phyloP scores from a whole-genome alignment of 495 filamentous ascomycete genomes.

The Aspergillus carlsbadensis region DNA sequence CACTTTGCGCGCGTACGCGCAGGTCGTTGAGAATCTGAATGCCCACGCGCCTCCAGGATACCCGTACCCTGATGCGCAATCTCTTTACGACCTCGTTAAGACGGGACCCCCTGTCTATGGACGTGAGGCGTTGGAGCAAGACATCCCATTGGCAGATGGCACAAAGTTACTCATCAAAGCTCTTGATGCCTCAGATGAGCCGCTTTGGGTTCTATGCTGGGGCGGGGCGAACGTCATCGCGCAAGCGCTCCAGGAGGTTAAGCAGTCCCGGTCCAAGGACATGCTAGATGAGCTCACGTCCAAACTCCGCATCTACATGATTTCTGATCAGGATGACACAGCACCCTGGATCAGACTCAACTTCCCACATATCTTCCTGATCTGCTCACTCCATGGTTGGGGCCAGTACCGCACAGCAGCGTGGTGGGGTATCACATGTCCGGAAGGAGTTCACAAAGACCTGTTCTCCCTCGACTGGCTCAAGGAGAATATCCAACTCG shows the following conservation, averaged over 20 bases:
- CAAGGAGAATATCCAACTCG: constrained; percentile 42
- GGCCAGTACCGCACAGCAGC: constrained; percentile 40
- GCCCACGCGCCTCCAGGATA: constrained; percentile 31
- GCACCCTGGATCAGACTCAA: constrained; percentile 40
- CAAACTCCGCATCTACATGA: constrained; percentile 21
- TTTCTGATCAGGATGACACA: constrained; percentile 47
- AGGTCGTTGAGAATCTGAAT: constrained; percentile 40
- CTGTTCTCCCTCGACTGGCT: constrained; percentile 40
- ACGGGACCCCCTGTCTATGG: too few species aligned
- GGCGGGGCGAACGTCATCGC: constrained; percentile 46
- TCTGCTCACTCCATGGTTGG: constrained; percentile 43
- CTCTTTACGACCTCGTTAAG: too few species aligned
- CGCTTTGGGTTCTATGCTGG: constrained; percentile 45
- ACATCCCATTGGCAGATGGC: constrained; percentile 26
- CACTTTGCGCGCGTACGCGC: constrained; percentile 39
- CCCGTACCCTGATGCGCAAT: constrained; percentile 20
- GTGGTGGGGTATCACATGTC: constrained; percentile 45
- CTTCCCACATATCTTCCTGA: constrained; percentile 44
- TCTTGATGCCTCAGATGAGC: constrained; percentile 4
- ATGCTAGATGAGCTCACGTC: too few species aligned
- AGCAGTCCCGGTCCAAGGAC: constrained; percentile 8
- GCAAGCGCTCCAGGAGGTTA: constrained; percentile 31
- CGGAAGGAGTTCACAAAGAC: too few species aligned
- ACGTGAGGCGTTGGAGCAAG: constrained; percentile 6
- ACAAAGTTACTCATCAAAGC: constrained; percentile 30